Conservation (phyloP, 257 asterid species). For the Paraleonurus japonicus region DNA sequence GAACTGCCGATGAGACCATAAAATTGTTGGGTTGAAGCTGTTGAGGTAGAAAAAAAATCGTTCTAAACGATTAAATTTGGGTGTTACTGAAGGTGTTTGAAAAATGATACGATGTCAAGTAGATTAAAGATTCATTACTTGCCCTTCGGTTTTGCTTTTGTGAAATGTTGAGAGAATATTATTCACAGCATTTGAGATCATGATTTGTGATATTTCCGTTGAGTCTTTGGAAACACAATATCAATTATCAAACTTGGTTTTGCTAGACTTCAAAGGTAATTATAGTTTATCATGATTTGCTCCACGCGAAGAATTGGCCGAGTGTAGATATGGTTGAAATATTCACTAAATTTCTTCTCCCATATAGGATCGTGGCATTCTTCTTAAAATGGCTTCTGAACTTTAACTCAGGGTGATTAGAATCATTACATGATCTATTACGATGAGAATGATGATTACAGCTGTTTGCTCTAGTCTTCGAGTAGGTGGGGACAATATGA, state of each 20-base stretch:
- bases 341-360: not conserved
- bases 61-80: not conserved
- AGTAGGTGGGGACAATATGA: not conserved
- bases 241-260: not conserved
- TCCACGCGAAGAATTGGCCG: not conserved
- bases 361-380: no score
- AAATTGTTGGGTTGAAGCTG: not conserved
- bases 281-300: not conserved
- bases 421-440: not conserved
- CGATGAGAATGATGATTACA: not conserved
- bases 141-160: not conserved
- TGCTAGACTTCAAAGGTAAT: not conserved
- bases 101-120: constrained; percentile 5
- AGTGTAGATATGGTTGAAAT: not conserved
- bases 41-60: not conserved
- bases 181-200: not conserved
- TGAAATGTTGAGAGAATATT: not conserved
- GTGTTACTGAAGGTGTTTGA: constrained; percentile 6
- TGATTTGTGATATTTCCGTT: not conserved
- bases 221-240: not conserved
- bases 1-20: not conserved
- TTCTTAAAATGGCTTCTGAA: not conserved
- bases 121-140: not conserved
- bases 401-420: not conserved
- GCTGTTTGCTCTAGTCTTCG: not conserved